These are phyloP conservation scores for Croton setiger DNA, from an alignment of 441 rosid species.

Conservation along the genomic window DNA sequence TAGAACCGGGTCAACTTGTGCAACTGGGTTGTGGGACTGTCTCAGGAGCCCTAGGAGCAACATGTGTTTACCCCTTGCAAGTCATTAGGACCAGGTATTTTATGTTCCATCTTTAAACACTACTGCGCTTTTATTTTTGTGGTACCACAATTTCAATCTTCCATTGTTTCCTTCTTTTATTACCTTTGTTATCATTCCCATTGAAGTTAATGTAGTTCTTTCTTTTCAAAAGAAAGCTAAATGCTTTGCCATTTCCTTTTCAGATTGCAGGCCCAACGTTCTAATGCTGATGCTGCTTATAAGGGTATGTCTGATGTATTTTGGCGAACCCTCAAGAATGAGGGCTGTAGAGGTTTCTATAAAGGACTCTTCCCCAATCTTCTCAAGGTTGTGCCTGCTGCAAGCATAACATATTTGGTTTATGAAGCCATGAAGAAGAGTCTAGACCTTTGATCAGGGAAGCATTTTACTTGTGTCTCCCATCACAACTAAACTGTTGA, in stretches of 20 bases:
- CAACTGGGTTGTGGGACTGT: constrained; percentile 88
- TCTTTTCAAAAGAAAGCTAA: not conserved
- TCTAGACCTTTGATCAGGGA: constrained; percentile 45
- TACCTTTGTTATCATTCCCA: not conserved
- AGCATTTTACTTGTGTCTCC: not conserved
- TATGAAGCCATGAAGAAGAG: constrained; percentile 83
- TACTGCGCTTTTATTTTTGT: not conserved
- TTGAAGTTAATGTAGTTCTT: not conserved
- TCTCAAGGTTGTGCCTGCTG: constrained; percentile 75
- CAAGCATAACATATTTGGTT: constrained; percentile 79
- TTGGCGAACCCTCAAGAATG: constrained; percentile 56
- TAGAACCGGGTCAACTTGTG: constrained; percentile 84
- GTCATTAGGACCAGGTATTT: constrained; percentile 89
- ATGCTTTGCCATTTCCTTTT: constrained; percentile 9
- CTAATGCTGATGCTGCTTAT: constrained; percentile 41
- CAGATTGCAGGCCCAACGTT: constrained; percentile 77
- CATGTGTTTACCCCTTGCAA: constrained; percentile 94
- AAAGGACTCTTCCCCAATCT: constrained; percentile 79
- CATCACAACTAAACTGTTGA: constrained; percentile 18
- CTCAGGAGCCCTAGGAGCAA: constrained; percentile 92
- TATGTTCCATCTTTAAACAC: not conserved
- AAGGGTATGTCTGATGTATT: constrained; percentile 72
- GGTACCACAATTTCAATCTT: not conserved
- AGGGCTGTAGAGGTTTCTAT: constrained; percentile 73
- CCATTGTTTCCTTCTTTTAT: not conserved